Conservation (phyloP, 306 rosid species). For the Cercis canadensis region DNA sequence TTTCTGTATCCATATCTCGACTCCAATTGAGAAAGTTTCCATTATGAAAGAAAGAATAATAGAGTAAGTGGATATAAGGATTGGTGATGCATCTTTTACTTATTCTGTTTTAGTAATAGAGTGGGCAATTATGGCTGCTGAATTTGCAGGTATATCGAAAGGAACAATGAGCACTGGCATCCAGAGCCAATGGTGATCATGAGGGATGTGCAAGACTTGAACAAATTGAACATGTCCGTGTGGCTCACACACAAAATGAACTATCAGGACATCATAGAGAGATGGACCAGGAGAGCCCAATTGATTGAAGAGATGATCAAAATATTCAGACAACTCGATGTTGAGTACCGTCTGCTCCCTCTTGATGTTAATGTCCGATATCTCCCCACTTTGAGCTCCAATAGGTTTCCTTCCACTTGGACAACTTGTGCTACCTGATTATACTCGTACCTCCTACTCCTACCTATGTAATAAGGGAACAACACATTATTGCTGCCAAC, state of each 20-base stretch:
- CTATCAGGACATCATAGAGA: constrained; percentile 60
- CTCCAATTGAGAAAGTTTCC: constrained; percentile 56
- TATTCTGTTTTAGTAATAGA: no score
- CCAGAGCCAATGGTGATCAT: constrained; percentile 50
- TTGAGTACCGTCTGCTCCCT: constrained; percentile 60
- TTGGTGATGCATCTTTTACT: no score
- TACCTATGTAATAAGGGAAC: no score
- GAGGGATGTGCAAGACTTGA: constrained; percentile 53
- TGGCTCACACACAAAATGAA: constrained; percentile 61
- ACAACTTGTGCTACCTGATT: neutral
- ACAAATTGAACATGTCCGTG: constrained; percentile 44
- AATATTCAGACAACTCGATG: constrained; percentile 58
- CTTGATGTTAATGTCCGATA: constrained; percentile 47
- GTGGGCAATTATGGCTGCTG: no score
- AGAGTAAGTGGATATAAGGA: constrained; percentile 34
- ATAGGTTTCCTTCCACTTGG: constrained; percentile 38
- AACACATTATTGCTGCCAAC: no score
- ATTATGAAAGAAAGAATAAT: constrained; percentile 53
- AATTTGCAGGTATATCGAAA: constrained; percentile 53
- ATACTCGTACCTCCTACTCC: no score
- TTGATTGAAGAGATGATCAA: constrained; percentile 58
- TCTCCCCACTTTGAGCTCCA: constrained; percentile 36
- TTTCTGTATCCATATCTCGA: constrained; percentile 53
- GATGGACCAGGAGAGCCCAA: constrained; percentile 48
- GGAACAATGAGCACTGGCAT: constrained; percentile 64